These are phyloP conservation scores for Blastocrithidia nonstop DNA, from an alignment of 208 protist genomes.

Conservation along the genomic window DNA sequence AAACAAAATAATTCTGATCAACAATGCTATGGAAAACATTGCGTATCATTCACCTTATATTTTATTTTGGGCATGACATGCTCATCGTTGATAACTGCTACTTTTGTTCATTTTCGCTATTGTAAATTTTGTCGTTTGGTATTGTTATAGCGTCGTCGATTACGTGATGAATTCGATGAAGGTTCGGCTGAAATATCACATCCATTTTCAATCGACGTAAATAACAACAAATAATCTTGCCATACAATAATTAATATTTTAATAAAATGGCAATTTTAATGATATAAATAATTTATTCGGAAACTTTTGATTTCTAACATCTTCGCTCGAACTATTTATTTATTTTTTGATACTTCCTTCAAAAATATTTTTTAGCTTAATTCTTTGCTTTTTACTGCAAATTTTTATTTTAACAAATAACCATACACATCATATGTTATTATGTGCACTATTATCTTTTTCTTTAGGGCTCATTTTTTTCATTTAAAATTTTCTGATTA, in stretches of 20 bases:
- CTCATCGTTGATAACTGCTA: too few relatives aligned
- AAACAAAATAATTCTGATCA: slow-evolving; percentile 12
- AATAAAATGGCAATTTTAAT: slow-evolving; percentile 1
- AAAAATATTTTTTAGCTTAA: slow-evolving; percentile 1
- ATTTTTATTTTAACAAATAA: neutral
- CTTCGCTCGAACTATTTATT: neutral
- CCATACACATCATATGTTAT: neutral
- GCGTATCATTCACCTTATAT: too few relatives aligned
- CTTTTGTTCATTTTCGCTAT: neutral
- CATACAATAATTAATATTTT: neutral
- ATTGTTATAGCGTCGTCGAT: slow-evolving; percentile 4
- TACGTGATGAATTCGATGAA: slow-evolving; percentile 1
- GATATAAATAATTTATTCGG: neutral
- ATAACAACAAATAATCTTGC: neutral
- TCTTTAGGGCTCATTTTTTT: slow-evolving; percentile 7
- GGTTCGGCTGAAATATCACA: neutral
- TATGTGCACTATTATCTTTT: slow-evolving; percentile 7
- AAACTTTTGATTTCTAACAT: neutral
- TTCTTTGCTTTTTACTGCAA: neutral
- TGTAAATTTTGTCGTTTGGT: slow-evolving; percentile 3
- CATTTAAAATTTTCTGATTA: slow-evolving; percentile 5
- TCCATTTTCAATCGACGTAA: neutral
- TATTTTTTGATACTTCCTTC: neutral
- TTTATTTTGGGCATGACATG: too few relatives aligned
- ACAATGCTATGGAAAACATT: too few relatives aligned